These are phyloP conservation scores for Linderniella brevidens DNA, from an alignment of 257 asterid species.

Conservation along the genomic window DNA sequence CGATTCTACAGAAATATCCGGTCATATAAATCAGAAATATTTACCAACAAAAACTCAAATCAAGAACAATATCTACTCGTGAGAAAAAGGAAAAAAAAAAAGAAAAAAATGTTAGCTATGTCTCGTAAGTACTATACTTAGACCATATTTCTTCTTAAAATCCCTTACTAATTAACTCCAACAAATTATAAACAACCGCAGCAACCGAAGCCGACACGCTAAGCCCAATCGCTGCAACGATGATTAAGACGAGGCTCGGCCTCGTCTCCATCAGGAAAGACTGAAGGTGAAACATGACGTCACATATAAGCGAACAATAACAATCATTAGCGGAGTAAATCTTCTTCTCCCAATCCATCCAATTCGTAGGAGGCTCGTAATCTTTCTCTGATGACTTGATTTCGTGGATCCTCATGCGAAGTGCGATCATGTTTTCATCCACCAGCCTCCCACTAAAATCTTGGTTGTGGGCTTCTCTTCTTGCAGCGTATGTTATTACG, in stretches of 20 bases:
- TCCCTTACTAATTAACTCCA: conserved; percentile 6
- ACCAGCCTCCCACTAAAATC: conserved; percentile 23
- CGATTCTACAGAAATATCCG: too few relatives aligned
- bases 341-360: conserved; percentile 53
- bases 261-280: conserved; percentile 31
- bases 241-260: conserved; percentile 28
- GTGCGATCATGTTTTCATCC: conserved; percentile 35
- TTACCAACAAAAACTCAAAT: too few relatives aligned
- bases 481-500: conserved; percentile 6
- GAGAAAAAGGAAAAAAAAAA: too few relatives aligned
- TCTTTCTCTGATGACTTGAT: conserved; percentile 22
- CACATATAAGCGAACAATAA: conserved; percentile 16
- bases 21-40: too few relatives aligned
- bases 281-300: conserved; percentile 30
- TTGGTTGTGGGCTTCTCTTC: conserved; percentile 16
- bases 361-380: conserved; percentile 26
- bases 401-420: conserved; percentile 44
- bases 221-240: conserved; percentile 16
- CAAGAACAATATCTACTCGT: too few relatives aligned
- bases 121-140: too few relatives aligned
- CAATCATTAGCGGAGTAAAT: conserved; percentile 20
- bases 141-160: too few relatives aligned
- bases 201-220: conserved; percentile 27
- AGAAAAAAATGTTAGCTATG: too few relatives aligned
- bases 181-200: conserved; percentile 15